Evolutionary conservation across 164 flowering plant genomes (phyloP), one percentile per base, ranked within the genome.

Genomic region (Sextonia rubra): DNA sequence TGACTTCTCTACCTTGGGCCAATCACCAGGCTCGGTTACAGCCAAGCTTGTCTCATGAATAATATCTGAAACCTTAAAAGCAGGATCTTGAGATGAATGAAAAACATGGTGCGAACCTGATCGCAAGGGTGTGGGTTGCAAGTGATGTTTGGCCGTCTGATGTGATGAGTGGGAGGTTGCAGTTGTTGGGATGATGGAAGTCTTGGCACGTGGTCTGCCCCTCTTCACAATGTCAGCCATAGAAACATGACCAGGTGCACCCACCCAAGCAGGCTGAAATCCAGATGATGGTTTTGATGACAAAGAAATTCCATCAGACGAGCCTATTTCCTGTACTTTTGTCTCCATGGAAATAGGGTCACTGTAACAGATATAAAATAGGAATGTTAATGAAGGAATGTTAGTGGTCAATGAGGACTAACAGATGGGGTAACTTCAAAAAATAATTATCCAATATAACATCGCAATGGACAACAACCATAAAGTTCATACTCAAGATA

Each of bases 181-280:
- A 76, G 66, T 18, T 76, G 69, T 30, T 68, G 75, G 32, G 70
- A 67, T 71, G 74, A 76, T 69, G n/a, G 92, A 74, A 72, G 80
- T 77, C 79, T 85, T 91, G 77, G 74, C 76, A 12, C 86, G 88
- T 56, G 97, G 93, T 77, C 90, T 86, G 49, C 99, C 99, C 93
- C 83, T 91, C 85, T 90, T 96, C 74, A 96, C 99, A 80, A 96
- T 89, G 78, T 96, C 99, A 75, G 99, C 99, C 99, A 96, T 90
- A 65, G 98, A 91, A 47, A 87, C 77, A 71, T 93, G 97, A 70
- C 98, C 98, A 15, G 93, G 95, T 49, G 75, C 85, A 24, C 92
- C 94, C 25, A 64, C 24, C 97, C 97, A 93, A 12, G 97, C 79
- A 83, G 95, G 69, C 71, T 89, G 93, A 80, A 49, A 80, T 67